Evolutionary conservation across 2,329 filamentous ascomycete species (phyloP).

Genomic region (Calonectria pauciramosa): DNA sequence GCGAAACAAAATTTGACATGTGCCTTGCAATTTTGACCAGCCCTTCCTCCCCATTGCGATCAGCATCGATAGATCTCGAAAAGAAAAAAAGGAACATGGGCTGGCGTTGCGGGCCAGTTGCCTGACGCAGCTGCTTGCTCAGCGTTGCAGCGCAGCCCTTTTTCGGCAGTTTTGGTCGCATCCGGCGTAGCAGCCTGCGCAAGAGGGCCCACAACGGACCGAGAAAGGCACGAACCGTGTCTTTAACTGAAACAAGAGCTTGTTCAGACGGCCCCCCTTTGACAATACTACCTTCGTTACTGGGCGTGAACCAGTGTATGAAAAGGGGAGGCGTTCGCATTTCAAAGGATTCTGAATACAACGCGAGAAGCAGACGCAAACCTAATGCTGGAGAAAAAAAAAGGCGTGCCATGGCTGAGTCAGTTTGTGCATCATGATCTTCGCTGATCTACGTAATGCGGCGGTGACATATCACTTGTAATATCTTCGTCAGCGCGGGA

Average conservation of each 20-base stretch:
- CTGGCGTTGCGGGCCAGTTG: neutral
- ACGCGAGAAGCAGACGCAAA: neutral
- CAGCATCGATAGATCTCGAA: neutral
- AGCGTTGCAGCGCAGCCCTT: neutral
- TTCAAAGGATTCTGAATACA: neutral
- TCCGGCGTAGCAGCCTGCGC: neutral
- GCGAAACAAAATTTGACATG: neutral
- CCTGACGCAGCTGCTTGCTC: neutral
- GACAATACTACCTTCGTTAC: neutral
- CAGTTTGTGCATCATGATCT: neutral
- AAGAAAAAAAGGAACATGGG: neutral
- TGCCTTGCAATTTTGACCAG: neutral
- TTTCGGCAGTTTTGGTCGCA: neutral
- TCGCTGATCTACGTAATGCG: neutral
- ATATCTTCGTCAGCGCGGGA: neutral
- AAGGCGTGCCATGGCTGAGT: neutral
- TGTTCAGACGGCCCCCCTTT: neutral
- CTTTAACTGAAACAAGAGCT: neutral
- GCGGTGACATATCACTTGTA: neutral
- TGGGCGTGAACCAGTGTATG: neutral
- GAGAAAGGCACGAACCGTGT: neutral
- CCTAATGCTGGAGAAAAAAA: no score
- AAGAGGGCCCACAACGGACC: neutral
- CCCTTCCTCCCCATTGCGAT: neutral
- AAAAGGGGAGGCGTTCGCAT: neutral